A percentile compares a stretch with the other conserved stretches of the same genome.
These are phyloP conservation scores for Camelina sativa DNA, from an alignment of 345 rosid genomes.

Conservation along the genomic window DNA sequence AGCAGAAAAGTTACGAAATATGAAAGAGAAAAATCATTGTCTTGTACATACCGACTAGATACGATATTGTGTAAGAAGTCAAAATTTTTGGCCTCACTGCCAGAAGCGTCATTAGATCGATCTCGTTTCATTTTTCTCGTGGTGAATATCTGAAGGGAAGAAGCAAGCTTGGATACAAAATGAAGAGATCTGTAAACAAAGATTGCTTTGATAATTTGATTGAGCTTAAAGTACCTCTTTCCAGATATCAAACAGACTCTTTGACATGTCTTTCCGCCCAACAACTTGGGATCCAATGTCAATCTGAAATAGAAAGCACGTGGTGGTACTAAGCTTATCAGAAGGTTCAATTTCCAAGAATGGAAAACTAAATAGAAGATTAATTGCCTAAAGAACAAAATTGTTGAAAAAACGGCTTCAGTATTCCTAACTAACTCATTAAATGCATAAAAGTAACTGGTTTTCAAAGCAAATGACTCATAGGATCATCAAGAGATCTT, in stretches of 20 bases:
- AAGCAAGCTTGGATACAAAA: conserved; percentile 35
- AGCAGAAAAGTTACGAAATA: conserved; percentile 7
- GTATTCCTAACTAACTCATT: conserved; percentile 11
- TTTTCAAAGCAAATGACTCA: conserved; percentile 4
- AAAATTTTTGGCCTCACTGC: conserved; percentile 55
- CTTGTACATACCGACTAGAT: conserved; percentile 65
- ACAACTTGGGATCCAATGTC: conserved; percentile 88
- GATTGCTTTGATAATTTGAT: neutral
- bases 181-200: conserved; percentile 11
- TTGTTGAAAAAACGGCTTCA: neutral
- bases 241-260: conserved; percentile 89
- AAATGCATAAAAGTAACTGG: neutral
- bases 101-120: conserved; percentile 44
- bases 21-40: conserved; percentile 26
- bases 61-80: conserved; percentile 67
- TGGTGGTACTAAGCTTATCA: conserved; percentile 21
- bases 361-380: neutral
- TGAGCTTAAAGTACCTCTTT: conserved; percentile 67
- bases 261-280: conserved; percentile 89
- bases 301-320: conserved; percentile 55
- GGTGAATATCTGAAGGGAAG: conserved; percentile 69
- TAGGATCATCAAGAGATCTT: neutral
- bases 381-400: conserved; percentile 4
- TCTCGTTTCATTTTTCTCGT: conserved; percentile 65
- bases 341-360: conserved; percentile 13